Conservation (phyloP, 2,329 filamentous ascomycete genomes). For the Talaromyces atroroseus region DNA sequence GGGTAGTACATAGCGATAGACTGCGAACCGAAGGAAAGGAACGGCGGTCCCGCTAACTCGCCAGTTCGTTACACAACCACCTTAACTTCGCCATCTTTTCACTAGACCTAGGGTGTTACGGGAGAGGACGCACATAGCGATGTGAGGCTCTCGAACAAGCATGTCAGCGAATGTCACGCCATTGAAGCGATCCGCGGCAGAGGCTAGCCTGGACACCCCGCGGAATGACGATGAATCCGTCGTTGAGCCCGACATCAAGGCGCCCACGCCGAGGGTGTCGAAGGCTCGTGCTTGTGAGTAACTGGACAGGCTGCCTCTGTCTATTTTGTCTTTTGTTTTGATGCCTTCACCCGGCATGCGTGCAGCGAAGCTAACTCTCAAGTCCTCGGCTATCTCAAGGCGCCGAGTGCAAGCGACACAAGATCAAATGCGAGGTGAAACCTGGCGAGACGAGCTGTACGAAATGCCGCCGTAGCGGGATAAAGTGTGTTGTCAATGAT, state of each 20-base stretch:
- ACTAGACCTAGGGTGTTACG: no score
- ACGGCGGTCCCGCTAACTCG: no score
- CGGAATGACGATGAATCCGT: conserved; percentile 21
- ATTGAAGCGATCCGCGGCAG: conserved; percentile 33
- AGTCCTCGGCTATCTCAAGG: conserved; percentile 22
- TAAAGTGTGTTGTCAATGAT: conserved; percentile 52
- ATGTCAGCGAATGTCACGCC: conserved; percentile 18
- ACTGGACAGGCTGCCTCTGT: background rate
- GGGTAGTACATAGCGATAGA: no score
- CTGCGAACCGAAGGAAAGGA: no score
- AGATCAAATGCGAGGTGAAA: conserved; percentile 52
- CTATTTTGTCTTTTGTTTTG: background rate
- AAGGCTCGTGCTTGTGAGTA: conserved; percentile 39
- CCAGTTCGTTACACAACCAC: no score
- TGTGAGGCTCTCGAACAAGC: conserved; percentile 14
- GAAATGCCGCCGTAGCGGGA: conserved; percentile 46
- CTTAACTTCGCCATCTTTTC: no score
- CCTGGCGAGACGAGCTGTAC: conserved; percentile 43
- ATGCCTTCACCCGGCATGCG: background rate
- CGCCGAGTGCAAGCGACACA: conserved; percentile 49
- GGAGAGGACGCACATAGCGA: background rate
- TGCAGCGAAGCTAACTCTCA: background rate
- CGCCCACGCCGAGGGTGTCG: conserved; percentile 31
- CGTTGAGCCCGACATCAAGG: conserved; percentile 16
- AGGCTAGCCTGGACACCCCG: conserved; percentile 29